phyloP scores from a whole-genome alignment of 2,329 filamentous ascomycete genomes.

The Gyromitra esculenta region DNA sequence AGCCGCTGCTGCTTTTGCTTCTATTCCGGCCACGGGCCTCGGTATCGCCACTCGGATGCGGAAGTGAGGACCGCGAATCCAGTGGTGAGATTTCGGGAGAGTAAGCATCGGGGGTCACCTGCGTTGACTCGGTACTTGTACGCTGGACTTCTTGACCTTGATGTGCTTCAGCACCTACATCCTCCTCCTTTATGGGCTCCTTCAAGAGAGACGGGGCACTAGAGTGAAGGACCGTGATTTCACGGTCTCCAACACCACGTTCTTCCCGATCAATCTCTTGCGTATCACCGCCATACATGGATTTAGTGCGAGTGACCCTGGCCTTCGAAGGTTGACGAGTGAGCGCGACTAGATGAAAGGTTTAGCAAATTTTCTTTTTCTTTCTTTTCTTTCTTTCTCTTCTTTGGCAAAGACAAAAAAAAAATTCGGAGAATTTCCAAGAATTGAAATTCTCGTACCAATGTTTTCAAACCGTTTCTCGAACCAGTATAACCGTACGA shows the following conservation, averaged over 20 bases:
- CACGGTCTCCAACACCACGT: slow-evolving; percentile 59
- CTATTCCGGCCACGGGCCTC: slow-evolving; percentile 7
- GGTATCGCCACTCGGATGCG: slow-evolving; percentile 9
- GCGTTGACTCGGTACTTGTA: slow-evolving; percentile 17
- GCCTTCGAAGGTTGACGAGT: slow-evolving; percentile 52
- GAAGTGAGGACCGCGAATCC: background rate
- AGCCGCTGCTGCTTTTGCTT: background rate
- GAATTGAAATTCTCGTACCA: slow-evolving; percentile 32
- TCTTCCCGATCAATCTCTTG: slow-evolving; percentile 58
- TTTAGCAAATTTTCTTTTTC: slow-evolving; percentile 14
- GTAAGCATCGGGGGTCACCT: slow-evolving; percentile 8
- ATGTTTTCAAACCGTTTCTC: slow-evolving; percentile 84
- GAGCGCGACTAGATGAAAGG: slow-evolving; percentile 39
- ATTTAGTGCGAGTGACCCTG: slow-evolving; percentile 33
- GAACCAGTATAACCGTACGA: slow-evolving; percentile 95
- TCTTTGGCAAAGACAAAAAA: too few species aligned
- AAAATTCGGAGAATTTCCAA: background rate
- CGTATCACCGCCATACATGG: slow-evolving; percentile 3
- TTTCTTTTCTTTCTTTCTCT: background rate
- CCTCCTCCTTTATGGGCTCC: slow-evolving; percentile 5
- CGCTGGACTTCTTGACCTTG: background rate
- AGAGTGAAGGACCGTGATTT: slow-evolving; percentile 58
- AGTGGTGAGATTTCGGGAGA: slow-evolving; percentile 18
- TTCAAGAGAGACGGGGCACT: slow-evolving; percentile 25
- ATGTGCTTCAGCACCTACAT: background rate